These are phyloP conservation scores for Metschnikowia corniflorae DNA, from an alignment of 805 yeast genomes.

Conservation along the genomic window DNA sequence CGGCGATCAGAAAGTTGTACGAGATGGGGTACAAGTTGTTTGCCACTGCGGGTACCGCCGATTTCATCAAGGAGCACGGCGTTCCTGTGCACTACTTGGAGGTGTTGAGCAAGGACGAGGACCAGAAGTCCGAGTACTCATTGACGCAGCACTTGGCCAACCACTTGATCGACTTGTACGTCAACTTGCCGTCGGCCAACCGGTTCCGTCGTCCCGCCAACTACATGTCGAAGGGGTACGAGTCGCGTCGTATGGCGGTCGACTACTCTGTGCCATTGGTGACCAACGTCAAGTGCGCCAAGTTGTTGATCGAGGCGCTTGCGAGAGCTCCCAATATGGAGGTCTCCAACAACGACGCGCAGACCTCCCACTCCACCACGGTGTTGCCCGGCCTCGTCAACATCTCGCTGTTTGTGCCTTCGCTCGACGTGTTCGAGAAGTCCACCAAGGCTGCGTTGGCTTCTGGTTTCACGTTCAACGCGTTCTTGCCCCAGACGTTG, in stretches of 20 bases:
- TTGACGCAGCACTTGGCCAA: conserved; percentile 94
- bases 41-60: conserved; percentile 99
- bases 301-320: conserved; percentile 90
- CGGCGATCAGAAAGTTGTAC: conserved; percentile 74
- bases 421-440: conserved; percentile 62
- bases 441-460: conserved; percentile 69
- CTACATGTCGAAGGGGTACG: conserved; percentile 95
- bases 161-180: conserved; percentile 92
- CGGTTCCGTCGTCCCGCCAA: conserved; percentile 98
- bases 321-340: conserved; percentile 66
- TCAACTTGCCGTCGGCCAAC: conserved; percentile 94
- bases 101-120: conserved; percentile 68
- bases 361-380: conserved; percentile 81
- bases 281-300: conserved; percentile 96
- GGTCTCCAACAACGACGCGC: conserved; percentile 77
- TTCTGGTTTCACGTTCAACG: conserved; percentile 85
- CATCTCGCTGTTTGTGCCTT: conserved; percentile 74
- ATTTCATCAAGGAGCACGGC: conserved; percentile 91
- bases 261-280: conserved; percentile 97
- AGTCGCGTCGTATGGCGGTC: conserved; percentile 99
- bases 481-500: conserved; percentile 69
- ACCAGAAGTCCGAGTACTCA: conserved; percentile 89
- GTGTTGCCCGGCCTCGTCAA: conserved; percentile 85
- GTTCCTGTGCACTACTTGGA: conserved; percentile 94
- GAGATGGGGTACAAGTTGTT: conserved; percentile 86